Conservation (phyloP, 2,329 filamentous ascomycete species). For the Microsporum audouinii region DNA sequence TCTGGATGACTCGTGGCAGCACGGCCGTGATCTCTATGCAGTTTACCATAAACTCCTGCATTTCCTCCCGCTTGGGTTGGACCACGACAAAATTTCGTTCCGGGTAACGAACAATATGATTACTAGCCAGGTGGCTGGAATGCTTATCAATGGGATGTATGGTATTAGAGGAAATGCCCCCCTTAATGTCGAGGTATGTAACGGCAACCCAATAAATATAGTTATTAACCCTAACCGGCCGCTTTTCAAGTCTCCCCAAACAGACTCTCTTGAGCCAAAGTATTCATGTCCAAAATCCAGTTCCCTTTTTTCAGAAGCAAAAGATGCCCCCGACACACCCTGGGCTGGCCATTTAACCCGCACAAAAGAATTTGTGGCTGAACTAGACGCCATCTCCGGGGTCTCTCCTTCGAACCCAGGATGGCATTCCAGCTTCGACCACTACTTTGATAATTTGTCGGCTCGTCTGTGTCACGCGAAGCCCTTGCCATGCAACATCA, state of each 20-base stretch:
- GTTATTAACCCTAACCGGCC: not conserved
- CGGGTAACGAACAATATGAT: constrained; percentile 74
- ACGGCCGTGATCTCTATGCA: constrained; percentile 64
- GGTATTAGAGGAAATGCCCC: constrained; percentile 30
- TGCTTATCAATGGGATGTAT: constrained; percentile 63
- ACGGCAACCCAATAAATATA: not conserved
- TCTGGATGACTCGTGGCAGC: constrained; percentile 61
- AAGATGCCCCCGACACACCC: constrained; percentile 34
- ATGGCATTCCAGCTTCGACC: constrained; percentile 60
- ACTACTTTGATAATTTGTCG: constrained; percentile 77
- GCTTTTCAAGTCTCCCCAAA: constrained; percentile 7
- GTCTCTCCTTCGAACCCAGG: constrained; percentile 44
- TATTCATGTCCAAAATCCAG: constrained; percentile 53
- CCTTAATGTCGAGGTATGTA: constrained; percentile 39
- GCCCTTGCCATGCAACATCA: constrained; percentile 56
- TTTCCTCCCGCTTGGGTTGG: constrained; percentile 49
- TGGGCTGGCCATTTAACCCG: constrained; percentile 56
- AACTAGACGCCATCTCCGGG: constrained; percentile 58
- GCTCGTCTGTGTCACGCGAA: constrained; percentile 65
- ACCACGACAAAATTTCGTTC: constrained; percentile 44
- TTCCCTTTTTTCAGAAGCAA: constrained; percentile 36
- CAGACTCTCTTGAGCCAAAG: constrained; percentile 61
- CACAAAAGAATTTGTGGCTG: constrained; percentile 44
- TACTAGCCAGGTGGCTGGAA: constrained; percentile 67
- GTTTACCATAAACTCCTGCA: constrained; percentile 60